phyloP scores from a whole-genome alignment of 2,329 filamentous ascomycete genomes.

The Fusarium palustre region DNA sequence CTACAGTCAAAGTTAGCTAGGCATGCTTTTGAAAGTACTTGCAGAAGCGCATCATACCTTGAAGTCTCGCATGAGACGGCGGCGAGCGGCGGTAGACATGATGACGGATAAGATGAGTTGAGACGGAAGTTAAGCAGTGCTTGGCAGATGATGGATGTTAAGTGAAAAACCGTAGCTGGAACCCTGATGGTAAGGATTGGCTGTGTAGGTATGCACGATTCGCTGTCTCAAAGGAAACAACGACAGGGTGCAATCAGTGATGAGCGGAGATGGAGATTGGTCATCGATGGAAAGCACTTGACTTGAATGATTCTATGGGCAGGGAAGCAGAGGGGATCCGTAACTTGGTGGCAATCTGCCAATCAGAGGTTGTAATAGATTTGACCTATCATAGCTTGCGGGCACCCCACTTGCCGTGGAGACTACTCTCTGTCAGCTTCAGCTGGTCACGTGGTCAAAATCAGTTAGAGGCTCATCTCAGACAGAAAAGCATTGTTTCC shows the following conservation, averaged over 20 bases:
- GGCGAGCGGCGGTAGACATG: constrained; percentile 91
- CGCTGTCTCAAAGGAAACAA: constrained; percentile 13
- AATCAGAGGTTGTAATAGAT: constrained; percentile 34
- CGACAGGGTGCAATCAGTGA: constrained; percentile 24
- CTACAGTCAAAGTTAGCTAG: constrained; percentile 59
- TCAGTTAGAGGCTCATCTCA: background rate
- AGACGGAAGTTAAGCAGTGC: background rate
- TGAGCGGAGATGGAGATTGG: constrained; percentile 44
- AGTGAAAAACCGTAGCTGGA: background rate
- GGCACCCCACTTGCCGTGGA: background rate
- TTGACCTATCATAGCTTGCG: constrained; percentile 25
- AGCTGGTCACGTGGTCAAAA: background rate
- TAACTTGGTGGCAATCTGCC: constrained; percentile 30
- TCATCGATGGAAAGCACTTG: constrained; percentile 38
- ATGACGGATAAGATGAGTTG: constrained; percentile 33
- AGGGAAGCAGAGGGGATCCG: constrained; percentile 25
- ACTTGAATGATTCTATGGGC: constrained; percentile 25
- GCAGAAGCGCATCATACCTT: constrained; percentile 72
- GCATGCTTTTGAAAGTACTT: background rate
- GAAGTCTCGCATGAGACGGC: constrained; percentile 98
- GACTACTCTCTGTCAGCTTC: background rate
- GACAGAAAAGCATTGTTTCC: background rate
- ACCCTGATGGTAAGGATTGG: background rate
- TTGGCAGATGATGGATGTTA: constrained; percentile 6
- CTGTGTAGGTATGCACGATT: constrained; percentile 20